Evolutionary conservation across 2,329 filamentous ascomycete species (phyloP), one percentile per base, ranked within the genome.

Genomic region (Pyrenochaeta sp.): DNA sequence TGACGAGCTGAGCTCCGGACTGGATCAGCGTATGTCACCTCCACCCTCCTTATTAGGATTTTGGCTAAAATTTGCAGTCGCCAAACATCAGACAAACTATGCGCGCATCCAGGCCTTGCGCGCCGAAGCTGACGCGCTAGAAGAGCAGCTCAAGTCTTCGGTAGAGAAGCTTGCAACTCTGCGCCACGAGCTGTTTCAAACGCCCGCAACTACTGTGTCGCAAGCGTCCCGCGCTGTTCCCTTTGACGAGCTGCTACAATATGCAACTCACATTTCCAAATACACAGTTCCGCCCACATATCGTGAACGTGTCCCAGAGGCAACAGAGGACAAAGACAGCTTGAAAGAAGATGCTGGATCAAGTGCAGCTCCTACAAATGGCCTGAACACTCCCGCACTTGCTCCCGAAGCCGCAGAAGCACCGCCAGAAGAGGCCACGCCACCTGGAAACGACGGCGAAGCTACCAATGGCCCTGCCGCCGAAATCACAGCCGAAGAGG

Each of bases 211-310:
- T 14, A 53, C 58, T 1, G 59, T 68, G 11, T 43, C 82, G 4
- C 66, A 77, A n/a, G 48, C 69, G 5, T 63, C 71, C 8, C 70
- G 70, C 30, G 68, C 76, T 15, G 74, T 94, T 35, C 81, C 81
- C 3, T 89, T 90, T 63, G 80, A 84, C 30, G 86, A 92, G 55
- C 82, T 95, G 0, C 83, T 95, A 15, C 80, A 78, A 50, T 94
- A 90, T 67, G 90, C 89, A 15, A 86, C 87, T 29, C 85, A 86
- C 53, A 94, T 95, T 63, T 88, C 86, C 68, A 88, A 86, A 66
- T 90, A 86, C 53, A 93, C 90, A 1, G 79, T 90, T 9, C 89
- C 90, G 0, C 86, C 86, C 0, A 82, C 82, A 3, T 76, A 71
- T 56, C 67, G 51, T 44, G 62, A 63, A 47, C 64, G 51, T 29